These are phyloP conservation scores for Waltiozyma sp. DNA, from an alignment of 1,139 yeast species.

Conservation along the genomic window DNA sequence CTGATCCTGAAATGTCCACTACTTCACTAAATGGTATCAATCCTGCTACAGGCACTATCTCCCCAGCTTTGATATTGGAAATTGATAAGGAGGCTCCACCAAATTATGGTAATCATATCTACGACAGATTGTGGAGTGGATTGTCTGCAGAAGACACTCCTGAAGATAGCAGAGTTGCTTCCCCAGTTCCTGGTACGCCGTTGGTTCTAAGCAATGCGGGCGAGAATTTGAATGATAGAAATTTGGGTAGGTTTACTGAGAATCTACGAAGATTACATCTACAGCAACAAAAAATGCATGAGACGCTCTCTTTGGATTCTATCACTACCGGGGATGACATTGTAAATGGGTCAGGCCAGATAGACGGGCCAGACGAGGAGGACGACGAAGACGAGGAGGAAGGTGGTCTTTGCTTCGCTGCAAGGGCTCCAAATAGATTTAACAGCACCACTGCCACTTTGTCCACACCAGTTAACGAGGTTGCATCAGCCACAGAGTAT, in stretches of 20 bases:
- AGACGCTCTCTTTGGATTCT: constrained; percentile 14
- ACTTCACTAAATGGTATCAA: constrained; percentile 7
- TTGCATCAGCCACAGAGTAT: constrained; percentile 7
- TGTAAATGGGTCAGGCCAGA: neutral
- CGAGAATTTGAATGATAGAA: constrained; percentile 15
- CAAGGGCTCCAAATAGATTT: constrained; percentile 3
- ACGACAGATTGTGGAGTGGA: constrained; percentile 77
- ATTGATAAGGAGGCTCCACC: constrained; percentile 63
- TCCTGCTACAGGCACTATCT: constrained; percentile 4
- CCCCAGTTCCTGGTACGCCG: constrained; percentile 19
- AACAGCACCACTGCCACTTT: constrained; percentile 5
- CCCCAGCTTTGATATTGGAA: constrained; percentile 7
- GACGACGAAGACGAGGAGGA: constrained; percentile 14
- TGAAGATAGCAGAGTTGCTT: constrained; percentile 18
- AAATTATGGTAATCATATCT: constrained; percentile 71
- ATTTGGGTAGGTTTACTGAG: constrained; percentile 30
- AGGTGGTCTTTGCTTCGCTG: constrained; percentile 9
- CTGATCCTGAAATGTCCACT: constrained; percentile 20
- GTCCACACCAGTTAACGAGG: constrained; percentile 16
- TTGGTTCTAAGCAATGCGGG: constrained; percentile 3
- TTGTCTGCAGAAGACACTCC: constrained; percentile 25
- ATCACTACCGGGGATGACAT: constrained; percentile 2
- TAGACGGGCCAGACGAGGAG: constrained; percentile 1
- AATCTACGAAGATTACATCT: constrained; percentile 42
- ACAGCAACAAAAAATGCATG: constrained; percentile 29